phyloP scores from a whole-genome alignment of 2,329 filamentous ascomycete species.

The Sporothrix curviconia region DNA sequence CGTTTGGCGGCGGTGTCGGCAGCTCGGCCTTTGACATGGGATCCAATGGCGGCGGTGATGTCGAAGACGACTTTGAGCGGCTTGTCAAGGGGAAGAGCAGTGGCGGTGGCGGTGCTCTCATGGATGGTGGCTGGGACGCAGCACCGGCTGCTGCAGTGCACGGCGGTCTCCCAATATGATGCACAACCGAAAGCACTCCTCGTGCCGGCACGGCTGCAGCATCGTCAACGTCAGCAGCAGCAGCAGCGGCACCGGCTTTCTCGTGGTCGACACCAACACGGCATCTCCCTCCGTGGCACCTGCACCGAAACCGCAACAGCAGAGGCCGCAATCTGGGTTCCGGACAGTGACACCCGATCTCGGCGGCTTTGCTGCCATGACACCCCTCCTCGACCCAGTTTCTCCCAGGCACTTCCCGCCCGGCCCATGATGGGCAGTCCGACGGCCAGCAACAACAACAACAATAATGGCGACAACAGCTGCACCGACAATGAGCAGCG shows the following conservation, averaged over 20 bases:
- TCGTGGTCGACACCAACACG: constrained; percentile 54
- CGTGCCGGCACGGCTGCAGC: no score
- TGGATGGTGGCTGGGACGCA: constrained; percentile 17
- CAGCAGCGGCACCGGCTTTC: constrained; percentile 48
- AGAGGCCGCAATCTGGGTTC: constrained; percentile 30
- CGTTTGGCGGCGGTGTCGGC: constrained; percentile 47
- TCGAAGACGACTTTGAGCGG: constrained; percentile 74
- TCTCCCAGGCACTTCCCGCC: constrained; percentile 53
- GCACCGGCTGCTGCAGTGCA: background rate
- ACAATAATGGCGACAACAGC: background rate
- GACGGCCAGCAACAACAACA: no score
- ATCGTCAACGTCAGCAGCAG: constrained; percentile 20
- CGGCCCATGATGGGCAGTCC: constrained; percentile 21
- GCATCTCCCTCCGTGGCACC: constrained; percentile 27
- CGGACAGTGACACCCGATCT: constrained; percentile 56
- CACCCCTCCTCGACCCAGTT: constrained; percentile 56
- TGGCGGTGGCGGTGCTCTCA: constrained; percentile 5
- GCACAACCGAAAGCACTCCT: background rate
- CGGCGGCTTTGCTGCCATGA: constrained; percentile 46
- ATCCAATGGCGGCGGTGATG: constrained; percentile 36
- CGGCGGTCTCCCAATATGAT: constrained; percentile 1
- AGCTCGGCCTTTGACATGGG: constrained; percentile 42
- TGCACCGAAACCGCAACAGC: constrained; percentile 36
- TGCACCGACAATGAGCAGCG: background rate
- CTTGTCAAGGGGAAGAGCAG: constrained; percentile 71